Conservation (phyloP, 768 basidiomycete species). For the Serendipita vermifera region DNA sequence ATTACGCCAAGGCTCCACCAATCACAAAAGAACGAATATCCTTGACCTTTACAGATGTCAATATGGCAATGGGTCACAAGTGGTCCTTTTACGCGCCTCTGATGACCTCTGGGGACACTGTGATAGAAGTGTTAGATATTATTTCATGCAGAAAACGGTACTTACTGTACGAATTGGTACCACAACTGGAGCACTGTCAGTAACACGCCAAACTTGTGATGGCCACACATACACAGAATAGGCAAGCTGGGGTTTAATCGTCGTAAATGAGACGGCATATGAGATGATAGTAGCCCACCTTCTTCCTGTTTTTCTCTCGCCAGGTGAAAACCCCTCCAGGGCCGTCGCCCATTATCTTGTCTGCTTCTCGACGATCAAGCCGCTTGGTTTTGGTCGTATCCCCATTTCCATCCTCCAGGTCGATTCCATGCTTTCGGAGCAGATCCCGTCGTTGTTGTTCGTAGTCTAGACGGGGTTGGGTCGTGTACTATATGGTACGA, state of each 20-base stretch:
- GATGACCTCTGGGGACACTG: slow-evolving; percentile 86
- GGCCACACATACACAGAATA: slow-evolving; percentile 67
- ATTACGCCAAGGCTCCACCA: slow-evolving; percentile 99
- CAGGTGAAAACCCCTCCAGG: slow-evolving; percentile 78
- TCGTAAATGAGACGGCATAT: not conserved
- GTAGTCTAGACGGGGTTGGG: slow-evolving; percentile 46
- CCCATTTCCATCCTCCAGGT: slow-evolving; percentile 68
- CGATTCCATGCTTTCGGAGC: slow-evolving; percentile 86
- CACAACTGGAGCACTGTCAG: slow-evolving; percentile 44
- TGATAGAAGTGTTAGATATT: slow-evolving; percentile 5
- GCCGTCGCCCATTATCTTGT: slow-evolving; percentile 73
- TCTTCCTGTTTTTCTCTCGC: slow-evolving; percentile 86
- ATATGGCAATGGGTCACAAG: not conserved
- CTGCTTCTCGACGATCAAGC: slow-evolving; percentile 70
- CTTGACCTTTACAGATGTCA: slow-evolving; percentile 42
- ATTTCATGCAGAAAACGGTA: slow-evolving; percentile 13
- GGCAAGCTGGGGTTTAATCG: slow-evolving; percentile 41
- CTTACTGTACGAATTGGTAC: slow-evolving; percentile 78
- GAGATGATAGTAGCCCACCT: slow-evolving; percentile 40
- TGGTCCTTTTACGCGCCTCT: slow-evolving; percentile 28
- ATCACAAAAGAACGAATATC: slow-evolving; percentile 89
- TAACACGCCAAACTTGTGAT: not conserved
- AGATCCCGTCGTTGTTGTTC: slow-evolving; percentile 85
- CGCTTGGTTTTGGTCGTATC: slow-evolving; percentile 55
- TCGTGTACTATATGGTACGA: slow-evolving; percentile 11